Evolutionary conservation across 1,284 basidiomycete genomes (phyloP), one percentile per base, ranked within the genome.

Genomic region (Thelephora terrestris): DNA sequence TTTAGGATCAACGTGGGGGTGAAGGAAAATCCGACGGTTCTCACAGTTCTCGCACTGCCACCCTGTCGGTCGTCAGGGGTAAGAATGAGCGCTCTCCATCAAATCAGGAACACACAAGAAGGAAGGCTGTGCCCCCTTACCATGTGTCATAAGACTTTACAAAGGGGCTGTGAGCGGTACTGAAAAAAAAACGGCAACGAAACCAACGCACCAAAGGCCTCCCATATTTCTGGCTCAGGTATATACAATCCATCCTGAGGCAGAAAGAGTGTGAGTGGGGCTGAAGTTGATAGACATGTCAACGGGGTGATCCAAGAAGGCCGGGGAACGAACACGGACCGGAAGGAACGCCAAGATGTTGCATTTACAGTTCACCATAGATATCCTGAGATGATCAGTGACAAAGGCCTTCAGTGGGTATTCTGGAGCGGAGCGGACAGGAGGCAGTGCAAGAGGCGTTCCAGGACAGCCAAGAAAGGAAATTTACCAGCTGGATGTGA

Each of bases 221-320:
- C 6, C 74, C 73, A 53, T 71, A 75, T 71, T 94, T 95, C 64
- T 95, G 92, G 5, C 89, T 84, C 18, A 96, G 78, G 61, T 96
- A 96, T 53, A 96, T 87, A 78, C 85, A 91, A 70, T 96, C 91
- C 85, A 94, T 83, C 52, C 91, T 89, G 43, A 56, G 1, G 32
- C 27, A 35, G 5, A 24, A 34, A 25, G 18, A 14, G 14, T 21
- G 34, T 40, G 2, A 47, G 29, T 17, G 24, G 17, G 25, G 2
- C 24, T 25, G 7, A 16, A 25, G 27, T 16, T 25, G 39, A 23
- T 23, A 6, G 17, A 17, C 6, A 48, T 25, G 24, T 36, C 21
- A 24, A 48, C 24, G 45, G n/a, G 3, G 21, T 10, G 12, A 42
- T n/a, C 20, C 17, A 4, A 20, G 12, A 20, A 42, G 7, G 16